These are phyloP conservation scores for Xylariaceae sp. DNA, from an alignment of 2,329 filamentous ascomycete genomes.

Conservation along the genomic window DNA sequence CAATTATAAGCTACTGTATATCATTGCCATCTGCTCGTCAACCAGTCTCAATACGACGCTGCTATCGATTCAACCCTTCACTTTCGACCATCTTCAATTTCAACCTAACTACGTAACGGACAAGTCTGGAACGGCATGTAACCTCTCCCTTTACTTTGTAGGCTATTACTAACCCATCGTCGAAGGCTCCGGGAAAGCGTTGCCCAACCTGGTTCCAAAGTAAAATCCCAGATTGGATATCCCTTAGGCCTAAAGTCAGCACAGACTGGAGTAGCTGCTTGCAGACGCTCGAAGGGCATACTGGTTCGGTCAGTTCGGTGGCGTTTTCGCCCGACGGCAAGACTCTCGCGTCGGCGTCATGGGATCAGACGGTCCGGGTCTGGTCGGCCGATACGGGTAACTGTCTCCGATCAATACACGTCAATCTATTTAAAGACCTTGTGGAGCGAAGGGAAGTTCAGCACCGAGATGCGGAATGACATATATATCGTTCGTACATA, in stretches of 20 bases:
- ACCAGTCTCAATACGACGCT: not conserved
- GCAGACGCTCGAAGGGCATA: not conserved
- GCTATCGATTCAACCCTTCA: not conserved
- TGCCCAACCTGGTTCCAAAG: constrained; percentile 27
- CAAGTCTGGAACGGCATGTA: constrained; percentile 28
- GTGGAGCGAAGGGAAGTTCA: too few species aligned
- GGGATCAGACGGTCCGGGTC: too few species aligned
- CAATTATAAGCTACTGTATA: not conserved
- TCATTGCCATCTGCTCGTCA: not conserved
- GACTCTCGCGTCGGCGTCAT: too few species aligned
- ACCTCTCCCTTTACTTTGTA: not conserved
- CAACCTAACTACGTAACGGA: constrained; percentile 17
- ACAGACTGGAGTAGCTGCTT: not conserved
- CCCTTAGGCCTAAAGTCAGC: not conserved
- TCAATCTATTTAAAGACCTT: too few species aligned
- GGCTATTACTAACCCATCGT: constrained; percentile 1
- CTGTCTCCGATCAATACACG: too few species aligned
- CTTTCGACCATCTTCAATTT: not conserved
- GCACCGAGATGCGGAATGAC: too few species aligned
- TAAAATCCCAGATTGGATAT: not conserved
- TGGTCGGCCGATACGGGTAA: too few species aligned
- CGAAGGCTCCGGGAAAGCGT: constrained; percentile 33
- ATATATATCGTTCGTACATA: too few species aligned
- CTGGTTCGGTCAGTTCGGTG: too few species aligned
- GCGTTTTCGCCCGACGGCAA: too few species aligned